Conservation (phyloP, 1,284 basidiomycete genomes). For the Trichosporon asahii region DNA sequence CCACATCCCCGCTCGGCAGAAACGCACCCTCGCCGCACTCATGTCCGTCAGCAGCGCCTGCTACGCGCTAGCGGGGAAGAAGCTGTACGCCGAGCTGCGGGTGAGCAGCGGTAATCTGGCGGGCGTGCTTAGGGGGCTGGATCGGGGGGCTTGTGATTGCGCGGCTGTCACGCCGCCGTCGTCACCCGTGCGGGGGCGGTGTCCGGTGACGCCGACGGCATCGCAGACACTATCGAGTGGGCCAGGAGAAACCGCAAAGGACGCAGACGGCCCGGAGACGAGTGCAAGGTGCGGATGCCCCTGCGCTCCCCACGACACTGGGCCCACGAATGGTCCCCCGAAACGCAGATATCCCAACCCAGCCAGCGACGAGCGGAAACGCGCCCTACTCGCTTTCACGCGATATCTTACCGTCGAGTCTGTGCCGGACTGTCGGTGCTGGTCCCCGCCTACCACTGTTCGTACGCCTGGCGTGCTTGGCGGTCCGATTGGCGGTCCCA, state of each 20-base stretch:
- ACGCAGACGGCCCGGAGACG: too few relatives aligned
- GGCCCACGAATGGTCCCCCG: too few relatives aligned
- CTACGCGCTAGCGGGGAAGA: conserved; percentile 16
- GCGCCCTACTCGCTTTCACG: conserved; percentile 16
- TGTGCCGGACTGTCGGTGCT: background rate
- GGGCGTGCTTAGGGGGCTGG: conserved; percentile 8
- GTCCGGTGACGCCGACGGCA: too few relatives aligned
- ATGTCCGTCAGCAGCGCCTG: conserved; percentile 8
- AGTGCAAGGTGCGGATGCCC: background rate
- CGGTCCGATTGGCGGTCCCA: too few relatives aligned
- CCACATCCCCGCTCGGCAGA: background rate
- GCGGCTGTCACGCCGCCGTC: background rate
- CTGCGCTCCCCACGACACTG: background rate
- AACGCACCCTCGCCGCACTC: conserved; percentile 12
- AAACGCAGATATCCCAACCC: conserved; percentile 4
- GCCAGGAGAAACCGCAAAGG: background rate
- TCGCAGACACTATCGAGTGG: too few relatives aligned
- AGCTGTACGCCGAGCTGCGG: conserved; percentile 16
- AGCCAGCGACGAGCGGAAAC: conserved; percentile 13
- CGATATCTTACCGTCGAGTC: background rate
- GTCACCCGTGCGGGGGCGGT: background rate
- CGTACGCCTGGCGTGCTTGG: too few relatives aligned
- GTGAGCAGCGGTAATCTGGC: conserved; percentile 15
- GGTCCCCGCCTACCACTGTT: background rate
- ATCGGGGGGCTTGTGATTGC: background rate